phyloP scores from a whole-genome alignment of 805 yeast genomes.

The Wickerhamomyces queroliae region DNA sequence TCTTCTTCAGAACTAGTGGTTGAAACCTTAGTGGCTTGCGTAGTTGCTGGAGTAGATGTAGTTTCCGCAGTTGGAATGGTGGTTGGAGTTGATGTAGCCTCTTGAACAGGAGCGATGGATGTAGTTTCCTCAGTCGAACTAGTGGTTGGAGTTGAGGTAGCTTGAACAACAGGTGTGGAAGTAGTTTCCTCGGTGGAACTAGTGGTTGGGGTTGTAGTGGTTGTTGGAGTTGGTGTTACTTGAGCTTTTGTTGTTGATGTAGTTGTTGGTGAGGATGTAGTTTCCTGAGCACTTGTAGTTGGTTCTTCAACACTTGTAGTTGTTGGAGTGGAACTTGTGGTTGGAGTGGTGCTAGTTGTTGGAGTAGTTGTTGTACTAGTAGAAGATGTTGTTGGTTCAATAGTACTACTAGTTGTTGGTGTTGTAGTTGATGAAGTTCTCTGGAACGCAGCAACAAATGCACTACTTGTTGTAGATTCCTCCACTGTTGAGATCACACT shows the following conservation, averaged over 20 bases:
- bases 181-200: not conserved
- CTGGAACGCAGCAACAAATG: too few relatives aligned
- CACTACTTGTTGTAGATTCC: too few relatives aligned
- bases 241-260: not conserved
- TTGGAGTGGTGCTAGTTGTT: not conserved
- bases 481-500: too few relatives aligned
- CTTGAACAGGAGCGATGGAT: not conserved
- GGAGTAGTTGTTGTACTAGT: conserved; percentile 1
- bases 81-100: not conserved
- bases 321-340: not conserved
- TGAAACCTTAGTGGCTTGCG: too few relatives aligned
- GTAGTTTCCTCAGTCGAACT: not conserved
- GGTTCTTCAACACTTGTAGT: not conserved
- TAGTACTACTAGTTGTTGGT: not conserved
- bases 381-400: not conserved
- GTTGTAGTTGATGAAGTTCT: not conserved
- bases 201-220: not conserved
- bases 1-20: not conserved
- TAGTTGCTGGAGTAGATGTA: conserved; percentile 1
- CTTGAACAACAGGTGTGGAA: not conserved
- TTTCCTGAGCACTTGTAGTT: not conserved
- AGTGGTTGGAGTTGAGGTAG: not conserved
- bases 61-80: not conserved
- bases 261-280: too few relatives aligned
- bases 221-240: not conserved